Percentiles rank a stretch among this genome's conserved stretches.
These are phyloP conservation scores for Talaromyces sp. DNA, from an alignment of 2,329 filamentous ascomycete genomes.

Conservation along the genomic window DNA sequence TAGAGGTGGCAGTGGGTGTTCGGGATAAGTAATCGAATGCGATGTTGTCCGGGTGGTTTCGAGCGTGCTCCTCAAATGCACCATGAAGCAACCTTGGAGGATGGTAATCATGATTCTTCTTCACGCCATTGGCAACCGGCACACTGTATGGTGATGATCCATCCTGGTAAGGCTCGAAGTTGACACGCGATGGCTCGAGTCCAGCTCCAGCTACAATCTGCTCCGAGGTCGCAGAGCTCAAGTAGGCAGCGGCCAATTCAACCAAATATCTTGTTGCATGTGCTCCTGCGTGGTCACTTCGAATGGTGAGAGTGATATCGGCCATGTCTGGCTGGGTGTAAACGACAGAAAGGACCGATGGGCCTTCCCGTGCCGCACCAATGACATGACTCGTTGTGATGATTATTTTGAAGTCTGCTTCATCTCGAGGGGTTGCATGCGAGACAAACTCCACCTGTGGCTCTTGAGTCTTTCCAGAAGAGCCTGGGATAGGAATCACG, in stretches of 20 bases:
- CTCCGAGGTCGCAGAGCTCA: background rate
- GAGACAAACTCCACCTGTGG: background rate
- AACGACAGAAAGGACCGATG: background rate
- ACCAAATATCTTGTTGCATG: background rate
- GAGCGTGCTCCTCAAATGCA: background rate
- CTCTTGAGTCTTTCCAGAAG: background rate
- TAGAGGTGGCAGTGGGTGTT: background rate
- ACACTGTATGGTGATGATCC: background rate
- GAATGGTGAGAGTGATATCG: background rate
- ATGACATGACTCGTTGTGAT: background rate
- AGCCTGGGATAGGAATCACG: background rate
- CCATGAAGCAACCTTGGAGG: background rate
- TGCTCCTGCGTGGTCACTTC: background rate
- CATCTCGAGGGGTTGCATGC: background rate
- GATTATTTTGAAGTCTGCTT: background rate
- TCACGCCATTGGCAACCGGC: background rate
- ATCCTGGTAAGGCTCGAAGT: background rate
- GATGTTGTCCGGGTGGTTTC: background rate
- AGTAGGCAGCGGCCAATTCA: background rate
- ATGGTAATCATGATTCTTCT: background rate
- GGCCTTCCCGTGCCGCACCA: background rate
- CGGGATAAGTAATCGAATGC: background rate
- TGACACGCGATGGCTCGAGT: conserved; percentile 1
- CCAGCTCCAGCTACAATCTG: background rate
- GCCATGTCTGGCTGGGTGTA: background rate